Conservation (phyloP, 2,329 filamentous ascomycete genomes). For the Cladosporium oxysporum region DNA sequence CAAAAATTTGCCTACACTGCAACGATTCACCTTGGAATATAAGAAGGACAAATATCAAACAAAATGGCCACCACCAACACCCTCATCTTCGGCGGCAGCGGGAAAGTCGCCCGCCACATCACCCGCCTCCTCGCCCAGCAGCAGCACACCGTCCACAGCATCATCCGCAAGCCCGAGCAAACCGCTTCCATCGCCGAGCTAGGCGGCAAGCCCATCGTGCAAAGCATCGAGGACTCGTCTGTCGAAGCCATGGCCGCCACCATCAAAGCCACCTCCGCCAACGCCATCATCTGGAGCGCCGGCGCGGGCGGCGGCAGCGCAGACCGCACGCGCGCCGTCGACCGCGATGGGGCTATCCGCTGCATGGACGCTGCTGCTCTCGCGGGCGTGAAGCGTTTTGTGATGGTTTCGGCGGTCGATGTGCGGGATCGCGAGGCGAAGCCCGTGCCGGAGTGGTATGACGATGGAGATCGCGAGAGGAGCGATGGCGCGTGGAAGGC, state of each 20-base stretch:
- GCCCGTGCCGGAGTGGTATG: constrained; percentile 48
- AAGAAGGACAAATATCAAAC: background rate
- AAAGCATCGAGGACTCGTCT: constrained; percentile 44
- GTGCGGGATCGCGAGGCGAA: constrained; percentile 50
- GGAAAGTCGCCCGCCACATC: constrained; percentile 40
- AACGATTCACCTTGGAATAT: background rate
- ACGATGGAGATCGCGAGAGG: constrained; percentile 40
- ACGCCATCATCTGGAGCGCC: constrained; percentile 37
- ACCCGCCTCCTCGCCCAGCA: constrained; percentile 33
- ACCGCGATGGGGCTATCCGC: constrained; percentile 64
- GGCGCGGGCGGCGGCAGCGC: constrained; percentile 43
- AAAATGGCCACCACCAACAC: constrained; percentile 17
- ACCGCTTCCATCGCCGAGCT: constrained; percentile 40
- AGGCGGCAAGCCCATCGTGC: constrained; percentile 47
- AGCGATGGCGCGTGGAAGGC: constrained; percentile 43
- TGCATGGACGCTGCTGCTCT: constrained; percentile 62
- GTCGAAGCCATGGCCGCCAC: constrained; percentile 42
- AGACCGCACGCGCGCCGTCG: constrained; percentile 59
- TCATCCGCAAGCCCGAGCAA: constrained; percentile 41
- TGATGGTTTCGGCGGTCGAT: constrained; percentile 64
- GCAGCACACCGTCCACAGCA: constrained; percentile 35
- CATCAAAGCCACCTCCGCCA: constrained; percentile 40
- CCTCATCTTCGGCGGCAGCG: constrained; percentile 40
- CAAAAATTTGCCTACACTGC: background rate
- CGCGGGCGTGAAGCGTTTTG: constrained; percentile 61